A percentile compares a stretch with the other conserved stretches of the same genome.
Conservation (phyloP, 179 eudicot genomes). For the Drosera spatulata region DNA sequence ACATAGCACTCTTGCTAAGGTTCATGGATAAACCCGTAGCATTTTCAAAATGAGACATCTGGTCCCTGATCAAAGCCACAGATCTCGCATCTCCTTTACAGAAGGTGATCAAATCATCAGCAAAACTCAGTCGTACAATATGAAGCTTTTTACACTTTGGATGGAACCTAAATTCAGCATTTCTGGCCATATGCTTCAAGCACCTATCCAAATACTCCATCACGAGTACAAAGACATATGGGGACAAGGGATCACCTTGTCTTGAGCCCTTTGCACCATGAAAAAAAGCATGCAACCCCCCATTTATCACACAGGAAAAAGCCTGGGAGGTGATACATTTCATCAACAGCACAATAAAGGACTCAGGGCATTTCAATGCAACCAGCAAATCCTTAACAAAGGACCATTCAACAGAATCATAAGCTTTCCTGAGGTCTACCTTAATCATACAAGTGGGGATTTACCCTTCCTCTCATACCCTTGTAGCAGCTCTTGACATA, state of each 20-base stretch:
- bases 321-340: background rate
- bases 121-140: background rate
- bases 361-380: background rate
- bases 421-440: background rate
- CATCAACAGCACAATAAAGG: background rate
- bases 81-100: background rate
- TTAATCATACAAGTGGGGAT: background rate
- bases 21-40: background rate
- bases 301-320: background rate
- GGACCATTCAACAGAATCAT: background rate
- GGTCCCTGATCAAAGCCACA: background rate
- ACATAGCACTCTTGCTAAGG: background rate
- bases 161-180: background rate
- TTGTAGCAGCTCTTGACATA: background rate
- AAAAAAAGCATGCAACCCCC: background rate
- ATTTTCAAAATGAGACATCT: background rate
- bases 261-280: background rate
- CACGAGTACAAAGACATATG: background rate
- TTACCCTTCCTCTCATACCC: background rate
- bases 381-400: background rate
- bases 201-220: background rate
- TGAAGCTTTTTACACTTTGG: background rate
- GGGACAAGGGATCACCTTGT: conserved; percentile 1
- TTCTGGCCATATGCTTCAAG: background rate
- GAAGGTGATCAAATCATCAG: background rate